Conservation (phyloP, 352 stramenopile genomes). For the Salisapilia sapeloensis region DNA sequence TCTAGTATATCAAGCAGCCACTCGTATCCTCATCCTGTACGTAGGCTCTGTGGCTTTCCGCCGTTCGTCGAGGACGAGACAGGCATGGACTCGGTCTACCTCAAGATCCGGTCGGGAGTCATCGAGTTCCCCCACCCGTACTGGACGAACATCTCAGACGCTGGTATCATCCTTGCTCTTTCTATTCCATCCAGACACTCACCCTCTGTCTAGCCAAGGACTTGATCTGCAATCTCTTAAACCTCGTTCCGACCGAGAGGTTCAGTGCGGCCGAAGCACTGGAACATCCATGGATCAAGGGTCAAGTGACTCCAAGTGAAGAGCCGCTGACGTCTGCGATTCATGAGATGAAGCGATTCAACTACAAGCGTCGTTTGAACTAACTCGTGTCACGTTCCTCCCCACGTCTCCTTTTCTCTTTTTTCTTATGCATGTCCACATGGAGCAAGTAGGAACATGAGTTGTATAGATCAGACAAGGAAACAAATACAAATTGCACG, state of each 20-base stretch:
- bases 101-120: slow-evolving; percentile 65
- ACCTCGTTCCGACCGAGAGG: slow-evolving; percentile 46
- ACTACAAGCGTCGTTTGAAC: slow-evolving; percentile 77
- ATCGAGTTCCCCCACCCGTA: slow-evolving; percentile 72
- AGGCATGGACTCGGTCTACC: slow-evolving; percentile 66
- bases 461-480: too few species aligned
- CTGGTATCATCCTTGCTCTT: slow-evolving; percentile 1
- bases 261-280: slow-evolving; percentile 53
- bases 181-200: slow-evolving; percentile 2
- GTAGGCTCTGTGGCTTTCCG: slow-evolving; percentile 63
- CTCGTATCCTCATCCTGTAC: background rate
- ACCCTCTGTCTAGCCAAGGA: slow-evolving; percentile 33
- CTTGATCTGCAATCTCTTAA: slow-evolving; percentile 66
- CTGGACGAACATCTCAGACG: slow-evolving; percentile 73
- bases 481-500: too few species aligned
- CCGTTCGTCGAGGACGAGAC: slow-evolving; percentile 72
- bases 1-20: background rate
- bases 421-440: too few species aligned
- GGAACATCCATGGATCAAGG: slow-evolving; percentile 77
- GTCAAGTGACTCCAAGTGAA: slow-evolving; percentile 50
- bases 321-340: slow-evolving; percentile 67
- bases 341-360: slow-evolving; percentile 81
- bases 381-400: slow-evolving; percentile 8
- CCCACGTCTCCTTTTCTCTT: too few species aligned
- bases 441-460: too few species aligned